A percentile compares a stretch with the other conserved stretches of the same genome.
phyloP scores from a whole-genome alignment of 2,329 filamentous ascomycete genomes.

The Bimuria novae-zelandiae region DNA sequence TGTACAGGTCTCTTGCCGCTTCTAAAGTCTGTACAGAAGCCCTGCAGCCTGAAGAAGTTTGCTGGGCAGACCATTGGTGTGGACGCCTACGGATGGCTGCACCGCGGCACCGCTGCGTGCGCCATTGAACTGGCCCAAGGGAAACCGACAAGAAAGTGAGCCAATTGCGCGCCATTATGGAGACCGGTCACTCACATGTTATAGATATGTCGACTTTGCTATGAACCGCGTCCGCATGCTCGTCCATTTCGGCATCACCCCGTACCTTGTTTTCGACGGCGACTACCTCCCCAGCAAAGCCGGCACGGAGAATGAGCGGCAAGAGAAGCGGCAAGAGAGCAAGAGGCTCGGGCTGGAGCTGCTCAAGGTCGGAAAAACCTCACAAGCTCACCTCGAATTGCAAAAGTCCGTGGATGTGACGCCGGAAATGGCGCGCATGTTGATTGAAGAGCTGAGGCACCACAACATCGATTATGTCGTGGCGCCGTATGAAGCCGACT shows the following conservation, averaged over 20 bases:
- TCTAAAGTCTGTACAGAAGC: constrained; percentile 94
- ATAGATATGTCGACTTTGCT: constrained; percentile 84
- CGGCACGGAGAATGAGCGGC: constrained; percentile 77
- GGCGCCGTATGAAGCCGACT: constrained; percentile 95
- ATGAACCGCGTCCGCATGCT: constrained; percentile 94
- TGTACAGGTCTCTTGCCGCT: constrained; percentile 80
- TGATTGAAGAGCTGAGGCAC: constrained; percentile 91
- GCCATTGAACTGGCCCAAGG: constrained; percentile 87
- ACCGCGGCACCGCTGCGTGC: constrained; percentile 88
- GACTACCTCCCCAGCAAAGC: constrained; percentile 94
- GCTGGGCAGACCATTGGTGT: constrained; percentile 88
- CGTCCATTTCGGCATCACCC: constrained; percentile 88
- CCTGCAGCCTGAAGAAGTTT: constrained; percentile 84
- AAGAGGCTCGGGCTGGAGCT: constrained; percentile 77
- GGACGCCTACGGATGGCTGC: constrained; percentile 97
- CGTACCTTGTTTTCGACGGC: constrained; percentile 94
- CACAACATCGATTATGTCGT: constrained; percentile 84
- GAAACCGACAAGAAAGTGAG: constrained; percentile 84
- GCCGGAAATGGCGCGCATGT: constrained; percentile 87
- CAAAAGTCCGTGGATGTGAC: constrained; percentile 97
- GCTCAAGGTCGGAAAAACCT: constrained; percentile 76
- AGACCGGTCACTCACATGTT: constrained; percentile 16
- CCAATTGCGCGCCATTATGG: constrained; percentile 9
- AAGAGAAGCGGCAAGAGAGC: constrained; percentile 75
- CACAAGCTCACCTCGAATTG: constrained; percentile 81